These are phyloP conservation scores for Aureobasidium lini DNA, from an alignment of 2,329 filamentous ascomycete species.

Conservation along the genomic window DNA sequence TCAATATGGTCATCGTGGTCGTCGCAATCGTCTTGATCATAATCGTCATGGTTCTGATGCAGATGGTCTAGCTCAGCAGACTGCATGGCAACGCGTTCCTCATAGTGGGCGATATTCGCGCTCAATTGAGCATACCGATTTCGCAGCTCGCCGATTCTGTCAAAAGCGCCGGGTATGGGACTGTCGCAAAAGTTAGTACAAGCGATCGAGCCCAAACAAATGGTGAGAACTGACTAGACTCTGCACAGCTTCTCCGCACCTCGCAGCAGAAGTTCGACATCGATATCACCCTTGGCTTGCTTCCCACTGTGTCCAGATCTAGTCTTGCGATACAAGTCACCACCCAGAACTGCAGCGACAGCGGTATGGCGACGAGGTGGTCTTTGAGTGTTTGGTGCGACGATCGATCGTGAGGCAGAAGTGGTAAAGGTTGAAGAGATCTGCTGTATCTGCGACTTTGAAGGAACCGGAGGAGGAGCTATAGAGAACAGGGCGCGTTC, in stretches of 20 bases:
- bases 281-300: constrained; percentile 60
- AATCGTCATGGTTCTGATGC: constrained; percentile 40
- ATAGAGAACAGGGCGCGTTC: constrained; percentile 93
- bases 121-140: constrained; percentile 63
- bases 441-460: constrained; percentile 29
- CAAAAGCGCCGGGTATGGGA: constrained; percentile 67
- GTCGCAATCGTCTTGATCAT: constrained; percentile 44
- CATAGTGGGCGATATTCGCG: constrained; percentile 71
- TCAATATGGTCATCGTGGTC: constrained; percentile 49
- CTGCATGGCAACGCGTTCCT: constrained; percentile 71
- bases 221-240: constrained; percentile 57
- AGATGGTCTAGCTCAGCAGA: constrained; percentile 63
- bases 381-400: constrained; percentile 25
- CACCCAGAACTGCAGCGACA: constrained; percentile 81
- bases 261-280: constrained; percentile 75
- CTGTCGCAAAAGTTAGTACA: constrained; percentile 26
- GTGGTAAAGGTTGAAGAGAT: constrained; percentile 20
- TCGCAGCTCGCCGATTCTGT: constrained; percentile 67
- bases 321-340: constrained; percentile 77
- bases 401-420: constrained; percentile 39
- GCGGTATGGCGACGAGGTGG: constrained; percentile 67
- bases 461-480: constrained; percentile 54
- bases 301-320: constrained; percentile 37
- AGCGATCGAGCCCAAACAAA: neutral
- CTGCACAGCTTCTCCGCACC: constrained; percentile 85